phyloP scores from a whole-genome alignment of 83 land plant genomes.

The Isoetes engelmannii region DNA sequence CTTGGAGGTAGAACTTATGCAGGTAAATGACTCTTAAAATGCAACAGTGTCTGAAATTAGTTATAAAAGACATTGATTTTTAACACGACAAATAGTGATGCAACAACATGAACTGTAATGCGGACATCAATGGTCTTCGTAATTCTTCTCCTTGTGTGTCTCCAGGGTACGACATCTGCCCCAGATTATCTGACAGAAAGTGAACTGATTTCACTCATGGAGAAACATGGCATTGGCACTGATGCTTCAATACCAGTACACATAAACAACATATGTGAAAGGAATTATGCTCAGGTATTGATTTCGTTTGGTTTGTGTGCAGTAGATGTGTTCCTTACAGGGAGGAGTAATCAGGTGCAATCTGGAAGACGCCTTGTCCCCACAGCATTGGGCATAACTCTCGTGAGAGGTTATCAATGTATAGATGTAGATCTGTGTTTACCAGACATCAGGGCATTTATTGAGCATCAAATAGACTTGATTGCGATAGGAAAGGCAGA shows the following conservation, averaged over 20 bases:
- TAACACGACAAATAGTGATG: no score
- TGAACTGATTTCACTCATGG: conserved; percentile 94
- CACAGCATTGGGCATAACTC: conserved; percentile 72
- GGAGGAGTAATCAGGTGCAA: conserved; percentile 55
- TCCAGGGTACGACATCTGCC: conserved; percentile 75
- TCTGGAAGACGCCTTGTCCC: conserved; percentile 85
- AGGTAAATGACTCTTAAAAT: conserved; percentile 38
- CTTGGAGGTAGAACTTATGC: conserved; percentile 65
- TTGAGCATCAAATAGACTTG: conserved; percentile 90
- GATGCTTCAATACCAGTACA: conserved; percentile 98
- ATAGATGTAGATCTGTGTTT: conserved; percentile 92
- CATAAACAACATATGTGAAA: conserved; percentile 94
- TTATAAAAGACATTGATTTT: not conserved
- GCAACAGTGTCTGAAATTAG: no score
- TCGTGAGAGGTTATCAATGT: conserved; percentile 85
- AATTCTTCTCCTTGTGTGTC: not conserved
- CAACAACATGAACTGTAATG: no score
- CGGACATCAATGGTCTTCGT: not conserved
- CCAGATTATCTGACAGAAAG: conserved; percentile 95
- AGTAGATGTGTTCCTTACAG: not conserved
- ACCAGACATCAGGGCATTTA: conserved; percentile 92
- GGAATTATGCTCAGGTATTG: conserved; percentile 92
- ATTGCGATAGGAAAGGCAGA: conserved; percentile 90
- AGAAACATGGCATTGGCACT: conserved; percentile 96
- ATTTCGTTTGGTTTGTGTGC: not conserved